Evolutionary conservation across 352 stramenopile species (phyloP), one percentile per base, ranked within the genome.

Genomic region (Phytophthora hibernalis): DNA sequence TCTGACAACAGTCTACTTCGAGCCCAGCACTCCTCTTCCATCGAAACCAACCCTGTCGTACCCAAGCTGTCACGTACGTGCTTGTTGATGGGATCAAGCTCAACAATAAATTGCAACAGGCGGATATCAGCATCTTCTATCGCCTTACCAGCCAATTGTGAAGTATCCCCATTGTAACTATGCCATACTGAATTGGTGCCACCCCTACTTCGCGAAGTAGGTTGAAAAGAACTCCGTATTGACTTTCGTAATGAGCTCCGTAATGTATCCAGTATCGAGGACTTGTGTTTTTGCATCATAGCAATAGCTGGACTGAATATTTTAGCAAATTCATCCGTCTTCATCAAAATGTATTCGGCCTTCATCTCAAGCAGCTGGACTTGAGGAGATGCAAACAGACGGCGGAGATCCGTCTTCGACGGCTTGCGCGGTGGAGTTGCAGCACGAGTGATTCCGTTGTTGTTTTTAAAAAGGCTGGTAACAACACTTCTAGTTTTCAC

Each of bases 11-110:
- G 55, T 43, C 84, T 76, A 56, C 79, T 87, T n/a, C 79, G 61
- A 8, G 72, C 68, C 83, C 83, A 91, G 52, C 83, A 91, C 50
- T n/a, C n/a, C 15, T 80, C 66, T 54, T 90, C 83, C 64, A 90
- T 79, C n/a, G 75, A 56, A 5, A 47, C 57, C 4, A 90, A 51
- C 5, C 79, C 61, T 16, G 60, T 33, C 1, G 70, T 49, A 7
- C 58, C 60, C 20, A 88, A 77, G 42, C 69, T 75, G 16, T 69
- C 65, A 10, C 72, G 68, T 22, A 84, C 67, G 38, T 72, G 65
- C 5, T 61, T 70, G 37, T 73, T 79, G 5, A 86, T 51, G 0
- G 83, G 83, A 15, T 85, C 84, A n/a, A 91, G 53, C 42, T 88
- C 74, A 30, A 76, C 65, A 2, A 77, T 80, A 30, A 87, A 89